phyloP scores from a whole-genome alignment of 2,329 filamentous ascomycete genomes.

The Sarocladiaceae sp. region DNA sequence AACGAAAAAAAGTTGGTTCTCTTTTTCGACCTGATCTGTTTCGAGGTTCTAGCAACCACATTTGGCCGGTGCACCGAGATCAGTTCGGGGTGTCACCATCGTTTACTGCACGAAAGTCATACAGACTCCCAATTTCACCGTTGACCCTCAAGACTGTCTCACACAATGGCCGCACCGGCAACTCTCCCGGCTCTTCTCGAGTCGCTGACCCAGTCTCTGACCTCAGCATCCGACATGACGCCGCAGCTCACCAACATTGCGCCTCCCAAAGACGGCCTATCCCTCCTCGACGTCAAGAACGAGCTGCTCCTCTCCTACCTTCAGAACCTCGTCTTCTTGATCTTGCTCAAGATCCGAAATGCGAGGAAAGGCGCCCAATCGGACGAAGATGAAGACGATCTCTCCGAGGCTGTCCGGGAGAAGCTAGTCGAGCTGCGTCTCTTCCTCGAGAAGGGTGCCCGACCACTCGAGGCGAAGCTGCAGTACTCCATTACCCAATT shows the following conservation, averaged over 20 bases:
- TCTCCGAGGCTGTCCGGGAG: conserved; percentile 62
- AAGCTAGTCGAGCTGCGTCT: conserved; percentile 89
- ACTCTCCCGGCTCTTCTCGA: conserved; percentile 45
- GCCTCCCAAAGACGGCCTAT: conserved; percentile 81
- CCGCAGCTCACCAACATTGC: conserved; percentile 57
- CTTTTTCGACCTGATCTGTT: too few species aligned
- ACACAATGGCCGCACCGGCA: conserved; percentile 40
- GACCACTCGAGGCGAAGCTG: conserved; percentile 80
- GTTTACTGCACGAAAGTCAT: too few species aligned
- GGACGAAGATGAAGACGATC: conserved; percentile 32
- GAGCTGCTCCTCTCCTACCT: conserved; percentile 95
- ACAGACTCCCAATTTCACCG: too few species aligned
- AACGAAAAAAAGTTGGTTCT: conserved; percentile 9
- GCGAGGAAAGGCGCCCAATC: conserved; percentile 21
- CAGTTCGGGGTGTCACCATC: too few species aligned
- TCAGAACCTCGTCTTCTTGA: conserved; percentile 85
- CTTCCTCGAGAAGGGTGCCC: conserved; percentile 87
- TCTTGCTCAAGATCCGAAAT: conserved; percentile 72
- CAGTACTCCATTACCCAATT: conserved; percentile 97
- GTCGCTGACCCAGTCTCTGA: conserved; percentile 51
- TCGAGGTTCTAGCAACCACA: too few species aligned
- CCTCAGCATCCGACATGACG: conserved; percentile 60
- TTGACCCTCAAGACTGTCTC: not conserved
- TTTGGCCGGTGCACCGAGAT: too few species aligned
- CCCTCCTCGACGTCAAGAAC: conserved; percentile 91